Percentiles rank a stretch among this genome's conserved stretches.
phyloP scores from a whole-genome alignment of 2,329 filamentous ascomycete genomes.

The Diplodia scrobiculata region DNA sequence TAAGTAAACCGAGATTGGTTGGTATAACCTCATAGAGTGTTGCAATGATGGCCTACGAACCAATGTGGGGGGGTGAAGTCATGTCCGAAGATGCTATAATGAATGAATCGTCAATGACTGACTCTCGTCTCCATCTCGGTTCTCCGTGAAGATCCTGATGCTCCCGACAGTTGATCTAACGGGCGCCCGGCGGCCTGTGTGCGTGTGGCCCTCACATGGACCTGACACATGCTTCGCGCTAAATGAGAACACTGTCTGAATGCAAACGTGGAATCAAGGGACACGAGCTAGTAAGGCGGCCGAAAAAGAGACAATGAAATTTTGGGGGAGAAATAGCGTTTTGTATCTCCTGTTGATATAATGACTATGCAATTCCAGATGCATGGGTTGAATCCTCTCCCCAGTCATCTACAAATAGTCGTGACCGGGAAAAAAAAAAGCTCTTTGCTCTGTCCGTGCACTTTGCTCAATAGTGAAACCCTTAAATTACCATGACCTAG shows the following conservation, averaged over 20 bases:
- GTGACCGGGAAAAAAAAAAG: background rate
- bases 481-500: background rate
- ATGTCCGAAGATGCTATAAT: too few species aligned
- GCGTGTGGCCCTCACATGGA: background rate
- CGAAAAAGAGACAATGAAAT: background rate
- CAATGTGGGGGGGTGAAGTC: too few species aligned
- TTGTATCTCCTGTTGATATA: background rate
- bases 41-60: too few species aligned
- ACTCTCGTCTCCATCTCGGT: background rate
- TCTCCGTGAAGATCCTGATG: background rate
- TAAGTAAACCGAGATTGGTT: too few species aligned
- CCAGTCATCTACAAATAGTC: background rate
- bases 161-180: background rate
- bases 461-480: background rate
- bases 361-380: too few species aligned
- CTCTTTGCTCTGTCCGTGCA: background rate
- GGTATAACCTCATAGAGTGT: too few species aligned
- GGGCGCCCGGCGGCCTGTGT: background rate
- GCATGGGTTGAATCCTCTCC: background rate
- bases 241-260: slow-evolving; percentile 17
- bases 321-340: background rate
- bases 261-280: background rate
- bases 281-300: background rate
- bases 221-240: slow-evolving; percentile 15
- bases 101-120: background rate